Evolutionary conservation across 805 yeast genomes (phyloP).

Genomic region (Wickerhamomyces bovis): DNA sequence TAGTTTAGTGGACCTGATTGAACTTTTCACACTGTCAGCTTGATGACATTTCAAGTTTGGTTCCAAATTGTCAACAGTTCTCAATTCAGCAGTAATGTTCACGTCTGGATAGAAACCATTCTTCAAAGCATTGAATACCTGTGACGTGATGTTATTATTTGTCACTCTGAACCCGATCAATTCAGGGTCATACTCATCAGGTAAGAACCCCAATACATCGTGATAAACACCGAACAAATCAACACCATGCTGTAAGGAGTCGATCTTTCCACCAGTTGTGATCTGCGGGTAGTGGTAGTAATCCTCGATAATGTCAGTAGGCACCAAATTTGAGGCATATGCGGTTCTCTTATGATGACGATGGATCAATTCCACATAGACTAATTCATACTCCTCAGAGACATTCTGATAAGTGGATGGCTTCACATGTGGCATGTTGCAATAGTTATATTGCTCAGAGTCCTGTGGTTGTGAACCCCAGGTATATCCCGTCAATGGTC

Average conservation of each 20-base stretch:
- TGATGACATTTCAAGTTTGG: constrained; percentile 30
- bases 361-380: constrained; percentile 35
- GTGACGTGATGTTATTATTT: constrained; percentile 33
- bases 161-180: constrained; percentile 31
- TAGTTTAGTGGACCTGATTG: constrained; percentile 23
- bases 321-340: constrained; percentile 30
- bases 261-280: constrained; percentile 34
- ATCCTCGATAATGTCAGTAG: constrained; percentile 26
- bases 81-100: constrained; percentile 26
- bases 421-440: constrained; percentile 40
- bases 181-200: constrained; percentile 28
- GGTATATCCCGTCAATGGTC: constrained; percentile 19
- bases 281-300: constrained; percentile 32
- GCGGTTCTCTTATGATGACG: constrained; percentile 41
- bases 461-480: constrained; percentile 21
- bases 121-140: constrained; percentile 33
- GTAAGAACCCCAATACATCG: constrained; percentile 27
- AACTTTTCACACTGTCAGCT: constrained; percentile 23
- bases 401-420: constrained; percentile 24
- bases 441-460: constrained; percentile 34
- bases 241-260: constrained; percentile 33
- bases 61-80: constrained; percentile 32
- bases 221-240: constrained; percentile 34
- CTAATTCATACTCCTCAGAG: constrained; percentile 24
- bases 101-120: constrained; percentile 32